phyloP scores from a whole-genome alignment of 768 basidiomycete species.

The Omphalotus guepiniiformis region DNA sequence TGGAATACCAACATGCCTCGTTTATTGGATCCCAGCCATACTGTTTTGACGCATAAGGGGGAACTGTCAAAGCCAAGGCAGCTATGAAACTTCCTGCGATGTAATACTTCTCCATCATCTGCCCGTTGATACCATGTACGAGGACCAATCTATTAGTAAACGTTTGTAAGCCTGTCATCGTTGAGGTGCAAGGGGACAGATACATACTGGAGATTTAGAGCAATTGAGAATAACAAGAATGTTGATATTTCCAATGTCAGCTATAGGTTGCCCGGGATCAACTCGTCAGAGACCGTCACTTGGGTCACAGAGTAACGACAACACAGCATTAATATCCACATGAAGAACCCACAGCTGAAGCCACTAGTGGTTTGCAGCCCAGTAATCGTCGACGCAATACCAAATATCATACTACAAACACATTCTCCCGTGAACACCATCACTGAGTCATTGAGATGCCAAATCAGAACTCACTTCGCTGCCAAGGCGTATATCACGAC shows the following conservation, averaged over 20 bases:
- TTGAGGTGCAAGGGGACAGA: background rate
- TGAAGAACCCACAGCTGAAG: background rate
- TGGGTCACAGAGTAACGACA: background rate
- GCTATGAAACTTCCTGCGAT: background rate
- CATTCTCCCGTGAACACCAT: background rate
- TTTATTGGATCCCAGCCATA: conserved; percentile 2
- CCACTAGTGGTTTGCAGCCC: background rate
- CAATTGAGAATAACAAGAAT: background rate
- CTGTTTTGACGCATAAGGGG: conserved; percentile 6
- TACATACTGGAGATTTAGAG: background rate
- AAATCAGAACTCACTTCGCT: conserved; percentile 7
- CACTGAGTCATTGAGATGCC: no score
- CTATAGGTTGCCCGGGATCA: background rate
- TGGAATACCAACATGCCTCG: conserved; percentile 8
- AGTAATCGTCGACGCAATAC: background rate
- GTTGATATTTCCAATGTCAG: background rate
- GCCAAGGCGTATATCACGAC: conserved; percentile 8
- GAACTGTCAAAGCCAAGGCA: background rate
- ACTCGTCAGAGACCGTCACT: background rate
- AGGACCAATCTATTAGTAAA: conserved; percentile 7
- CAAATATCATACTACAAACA: background rate
- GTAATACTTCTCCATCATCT: conserved; percentile 12
- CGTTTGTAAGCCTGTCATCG: background rate
- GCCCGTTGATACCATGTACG: conserved; percentile 6
- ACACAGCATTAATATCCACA: background rate